Conservation (phyloP, 768 basidiomycete genomes). For the Cyathus striatus region DNA sequence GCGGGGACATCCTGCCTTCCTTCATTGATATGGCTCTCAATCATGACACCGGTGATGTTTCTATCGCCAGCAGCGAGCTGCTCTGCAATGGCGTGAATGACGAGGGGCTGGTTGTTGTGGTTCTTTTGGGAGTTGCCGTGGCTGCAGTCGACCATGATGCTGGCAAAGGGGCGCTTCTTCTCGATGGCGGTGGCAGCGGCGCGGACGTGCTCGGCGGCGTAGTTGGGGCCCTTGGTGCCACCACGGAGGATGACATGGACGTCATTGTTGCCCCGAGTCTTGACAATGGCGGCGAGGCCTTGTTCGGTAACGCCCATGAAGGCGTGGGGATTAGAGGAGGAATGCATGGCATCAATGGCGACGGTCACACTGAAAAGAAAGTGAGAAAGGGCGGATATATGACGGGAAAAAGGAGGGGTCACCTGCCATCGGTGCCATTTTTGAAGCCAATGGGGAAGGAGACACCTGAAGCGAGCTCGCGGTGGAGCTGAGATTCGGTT, state of each 20-base stretch:
- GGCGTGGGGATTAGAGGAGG: slow-evolving; percentile 86
- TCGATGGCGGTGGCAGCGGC: slow-evolving; percentile 56
- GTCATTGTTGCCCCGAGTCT: slow-evolving; percentile 79
- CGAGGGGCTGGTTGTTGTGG: slow-evolving; percentile 87
- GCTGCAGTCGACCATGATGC: slow-evolving; percentile 86
- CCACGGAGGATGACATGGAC: slow-evolving; percentile 97
- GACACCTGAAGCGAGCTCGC: slow-evolving; percentile 92
- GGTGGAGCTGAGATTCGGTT: slow-evolving; percentile 95
- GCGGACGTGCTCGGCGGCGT: slow-evolving; percentile 63
- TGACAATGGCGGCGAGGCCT: slow-evolving; percentile 92
- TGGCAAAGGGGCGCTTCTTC: slow-evolving; percentile 60
- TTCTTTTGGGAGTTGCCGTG: slow-evolving; percentile 97
- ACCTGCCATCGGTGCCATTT: slow-evolving; percentile 96
- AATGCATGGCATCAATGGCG: slow-evolving; percentile 95
- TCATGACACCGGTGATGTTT: slow-evolving; percentile 92
- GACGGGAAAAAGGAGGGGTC: slow-evolving; percentile 7
- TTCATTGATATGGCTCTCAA: slow-evolving; percentile 91
- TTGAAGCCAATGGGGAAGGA: slow-evolving; percentile 99
- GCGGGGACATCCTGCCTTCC: slow-evolving; percentile 87
- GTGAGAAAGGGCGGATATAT: background rate
- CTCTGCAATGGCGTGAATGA: slow-evolving; percentile 61
- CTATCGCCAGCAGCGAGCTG: slow-evolving; percentile 70
- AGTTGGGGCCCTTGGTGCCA: slow-evolving; percentile 90
- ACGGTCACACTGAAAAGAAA: slow-evolving; percentile 56
- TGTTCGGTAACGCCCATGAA: slow-evolving; percentile 93